Evolutionary conservation across 805 yeast genomes (phyloP), one percentile per base, ranked within the genome.

Genomic region (Candida insectorum): DNA sequence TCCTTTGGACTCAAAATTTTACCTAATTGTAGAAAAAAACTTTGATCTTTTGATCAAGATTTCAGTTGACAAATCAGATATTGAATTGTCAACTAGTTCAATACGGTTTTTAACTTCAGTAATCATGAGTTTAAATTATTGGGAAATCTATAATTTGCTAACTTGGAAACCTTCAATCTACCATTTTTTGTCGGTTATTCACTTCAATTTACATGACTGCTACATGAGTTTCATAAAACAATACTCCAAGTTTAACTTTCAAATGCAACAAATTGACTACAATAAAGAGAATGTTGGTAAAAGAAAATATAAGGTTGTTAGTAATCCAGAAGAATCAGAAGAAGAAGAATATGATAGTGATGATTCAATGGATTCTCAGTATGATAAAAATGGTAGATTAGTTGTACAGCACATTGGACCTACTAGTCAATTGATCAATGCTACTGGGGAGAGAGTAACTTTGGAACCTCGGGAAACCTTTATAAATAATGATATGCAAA

Each of bases 131-230:
- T 45, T 63, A 26, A 66, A 66, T 40, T 67, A 67, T 47, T 67
- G 73, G 73, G 71, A 67, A 41, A 40, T 67, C 16, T 65, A 64
- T 47, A 65, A 63, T 31, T 47, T 67, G 24, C 49, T 66, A 12
- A 48, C 52, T 13, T 61, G 68, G 66, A 63, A 65, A 37, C 71
- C 72, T 2, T 56, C 67, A 5, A 59, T 67, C 12, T 63, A 58
- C 42, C 68, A 61, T 39, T 66, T 67, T 33, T 45, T 67, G 26
- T 40, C 43, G 5, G 47, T 67, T n/a, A 63, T 67, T 15, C 54
- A 60, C 14, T 62, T 64, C 39, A 67, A 66, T 40, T 40, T 66
- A 24, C 49, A 59, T 35, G 70, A 63, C n/a, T 64, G 70, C 39
- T 65, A 66, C 40, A 22, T 31, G 2, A 52, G 52, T 12, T 65